Evolutionary conservation across 192 early-diverging fungal species (phyloP).

Genomic region (Coemansia sp.): DNA sequence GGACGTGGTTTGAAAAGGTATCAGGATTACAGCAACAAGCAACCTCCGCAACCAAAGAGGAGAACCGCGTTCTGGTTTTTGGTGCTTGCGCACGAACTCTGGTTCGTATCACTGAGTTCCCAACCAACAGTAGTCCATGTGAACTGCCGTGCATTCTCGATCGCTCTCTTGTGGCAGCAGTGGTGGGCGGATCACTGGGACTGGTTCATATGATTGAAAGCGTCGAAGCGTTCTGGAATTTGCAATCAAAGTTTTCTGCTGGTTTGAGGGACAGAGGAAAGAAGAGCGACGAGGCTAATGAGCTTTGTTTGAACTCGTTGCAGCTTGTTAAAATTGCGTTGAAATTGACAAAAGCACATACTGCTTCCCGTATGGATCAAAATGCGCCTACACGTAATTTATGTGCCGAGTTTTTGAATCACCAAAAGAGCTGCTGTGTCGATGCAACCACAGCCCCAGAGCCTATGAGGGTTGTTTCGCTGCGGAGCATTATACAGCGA

Average conservation of each 20-base stretch:
- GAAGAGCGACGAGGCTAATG: not conserved
- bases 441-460: not conserved
- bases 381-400: not conserved
- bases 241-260: constrained; percentile 31
- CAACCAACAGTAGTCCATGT: not conserved
- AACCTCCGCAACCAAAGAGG: not conserved
- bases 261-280: constrained; percentile 5
- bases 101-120: constrained; percentile 28
- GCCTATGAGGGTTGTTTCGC: constrained; percentile 17
- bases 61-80: constrained; percentile 25
- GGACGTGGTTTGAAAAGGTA: constrained; percentile 34
- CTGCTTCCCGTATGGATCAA: not conserved
- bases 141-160: constrained; percentile 6
- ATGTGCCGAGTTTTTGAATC: constrained; percentile 18
- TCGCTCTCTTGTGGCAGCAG: not conserved
- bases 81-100: constrained; percentile 40
- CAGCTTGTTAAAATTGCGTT: constrained; percentile 23
- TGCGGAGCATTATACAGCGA: constrained; percentile 21
- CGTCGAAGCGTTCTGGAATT: constrained; percentile 36
- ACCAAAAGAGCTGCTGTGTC: constrained; percentile 10
- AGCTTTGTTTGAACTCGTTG: not conserved
- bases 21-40: not conserved
- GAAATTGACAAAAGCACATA: not conserved
- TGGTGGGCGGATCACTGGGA: constrained; percentile 12
- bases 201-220: constrained; percentile 38